phyloP scores from a whole-genome alignment of 169 alveolate genomes.

The Blepharisma undulans region DNA sequence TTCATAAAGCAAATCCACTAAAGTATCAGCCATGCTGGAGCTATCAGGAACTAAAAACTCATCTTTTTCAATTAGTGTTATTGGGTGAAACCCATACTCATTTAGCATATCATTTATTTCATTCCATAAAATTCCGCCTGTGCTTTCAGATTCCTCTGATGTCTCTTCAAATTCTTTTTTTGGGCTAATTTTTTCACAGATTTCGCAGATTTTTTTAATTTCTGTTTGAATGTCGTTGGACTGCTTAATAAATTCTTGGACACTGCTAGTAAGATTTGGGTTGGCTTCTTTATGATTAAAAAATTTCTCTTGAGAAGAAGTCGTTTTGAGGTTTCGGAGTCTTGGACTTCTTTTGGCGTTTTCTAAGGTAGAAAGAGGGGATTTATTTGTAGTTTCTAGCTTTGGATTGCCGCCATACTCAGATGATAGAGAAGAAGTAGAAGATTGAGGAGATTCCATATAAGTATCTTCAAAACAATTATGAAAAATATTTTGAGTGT shows the following conservation, averaged over 20 bases:
- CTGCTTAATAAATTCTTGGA: slow-evolving; percentile 36
- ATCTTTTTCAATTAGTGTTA: background rate
- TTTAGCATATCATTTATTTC: background rate
- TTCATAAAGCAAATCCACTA: slow-evolving; percentile 3
- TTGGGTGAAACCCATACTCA: background rate
- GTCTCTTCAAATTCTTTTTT: background rate
- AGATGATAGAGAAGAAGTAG: background rate
- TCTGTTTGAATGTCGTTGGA: slow-evolving; percentile 22
- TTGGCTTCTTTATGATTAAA: background rate
- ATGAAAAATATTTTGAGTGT: background rate
- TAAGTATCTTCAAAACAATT: background rate
- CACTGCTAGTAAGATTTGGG: slow-evolving; percentile 14
- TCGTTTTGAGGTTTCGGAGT: background rate
- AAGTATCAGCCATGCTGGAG: background rate
- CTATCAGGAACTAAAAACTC: background rate
- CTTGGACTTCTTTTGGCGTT: background rate
- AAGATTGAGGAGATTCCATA: background rate
- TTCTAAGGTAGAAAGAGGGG: background rate
- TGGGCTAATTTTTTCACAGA: slow-evolving; percentile 13
- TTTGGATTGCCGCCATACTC: background rate
- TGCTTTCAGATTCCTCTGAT: background rate
- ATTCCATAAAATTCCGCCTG: background rate
- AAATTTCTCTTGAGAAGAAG: background rate
- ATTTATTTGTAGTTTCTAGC: background rate
- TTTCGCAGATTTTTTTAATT: slow-evolving; percentile 7